Conservation (phyloP, 2,329 filamentous ascomycete genomes). For the Paecilomyces variotii region DNA sequence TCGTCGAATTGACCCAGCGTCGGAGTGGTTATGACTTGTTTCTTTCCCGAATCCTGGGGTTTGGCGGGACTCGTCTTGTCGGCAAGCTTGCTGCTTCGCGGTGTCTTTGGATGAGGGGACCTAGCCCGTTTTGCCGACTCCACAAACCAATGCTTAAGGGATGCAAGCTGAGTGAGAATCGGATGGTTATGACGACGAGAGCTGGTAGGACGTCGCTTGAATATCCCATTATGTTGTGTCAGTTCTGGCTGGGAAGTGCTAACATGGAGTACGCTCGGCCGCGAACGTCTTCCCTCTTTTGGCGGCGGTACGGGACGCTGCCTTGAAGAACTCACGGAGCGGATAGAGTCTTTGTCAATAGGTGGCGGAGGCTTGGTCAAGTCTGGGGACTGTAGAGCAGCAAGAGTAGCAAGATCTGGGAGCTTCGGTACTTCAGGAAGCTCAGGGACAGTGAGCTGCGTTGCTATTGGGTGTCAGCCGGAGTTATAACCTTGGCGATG, state of each 20-base stretch:
- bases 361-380: slow-evolving; percentile 54
- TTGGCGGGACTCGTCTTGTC: slow-evolving; percentile 34
- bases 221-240: slow-evolving; percentile 48
- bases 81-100: slow-evolving; percentile 26
- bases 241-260: slow-evolving; percentile 63
- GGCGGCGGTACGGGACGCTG: slow-evolving; percentile 74
- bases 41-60: slow-evolving; percentile 25
- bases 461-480: slow-evolving; percentile 17
- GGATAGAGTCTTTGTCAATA: slow-evolving; percentile 63
- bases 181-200: slow-evolving; percentile 51
- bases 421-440: slow-evolving; percentile 70
- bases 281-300: slow-evolving; percentile 71
- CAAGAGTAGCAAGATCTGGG: slow-evolving; percentile 45
- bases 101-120: slow-evolving; percentile 41
- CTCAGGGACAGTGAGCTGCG: slow-evolving; percentile 60
- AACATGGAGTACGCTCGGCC: slow-evolving; percentile 79
- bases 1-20: slow-evolving; percentile 16
- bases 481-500: neutral
- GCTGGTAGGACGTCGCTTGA: slow-evolving; percentile 42
- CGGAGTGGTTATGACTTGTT: slow-evolving; percentile 15
- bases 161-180: slow-evolving; percentile 58
- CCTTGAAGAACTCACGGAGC: slow-evolving; percentile 68
- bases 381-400: slow-evolving; percentile 25
- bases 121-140: slow-evolving; percentile 57
- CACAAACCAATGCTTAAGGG: slow-evolving; percentile 65